phyloP scores from a whole-genome alignment of 805 yeast genomes.

The Wickerhamiella parazyma region DNA sequence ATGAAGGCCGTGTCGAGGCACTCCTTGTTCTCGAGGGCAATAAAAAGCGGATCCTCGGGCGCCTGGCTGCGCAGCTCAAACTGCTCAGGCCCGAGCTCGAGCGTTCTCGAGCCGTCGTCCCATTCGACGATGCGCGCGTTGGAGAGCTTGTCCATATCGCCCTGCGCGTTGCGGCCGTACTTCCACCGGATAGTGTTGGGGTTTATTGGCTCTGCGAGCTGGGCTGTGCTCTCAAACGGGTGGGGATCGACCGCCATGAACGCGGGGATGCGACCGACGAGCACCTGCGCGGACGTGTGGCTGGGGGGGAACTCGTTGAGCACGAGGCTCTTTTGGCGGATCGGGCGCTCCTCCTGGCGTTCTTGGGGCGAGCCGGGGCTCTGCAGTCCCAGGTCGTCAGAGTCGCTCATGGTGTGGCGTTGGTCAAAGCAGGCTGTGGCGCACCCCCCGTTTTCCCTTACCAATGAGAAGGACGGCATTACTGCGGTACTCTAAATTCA shows the following conservation, averaged over 20 bases:
- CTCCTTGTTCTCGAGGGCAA: constrained; percentile 56
- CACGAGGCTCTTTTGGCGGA: neutral
- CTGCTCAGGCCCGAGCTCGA: constrained; percentile 75
- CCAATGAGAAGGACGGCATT: constrained; percentile 19
- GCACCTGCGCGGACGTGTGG: constrained; percentile 13
- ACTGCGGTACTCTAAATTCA: constrained; percentile 13
- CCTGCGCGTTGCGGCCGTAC: constrained; percentile 54
- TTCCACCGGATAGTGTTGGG: constrained; percentile 84
- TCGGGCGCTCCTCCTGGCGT: constrained; percentile 3
- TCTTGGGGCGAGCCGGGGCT: constrained; percentile 7
- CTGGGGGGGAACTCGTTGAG: constrained; percentile 17
- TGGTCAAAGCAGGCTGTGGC: neutral
- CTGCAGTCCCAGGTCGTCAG: constrained; percentile 3
- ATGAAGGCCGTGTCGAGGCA: constrained; percentile 56
- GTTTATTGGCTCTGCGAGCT: constrained; percentile 34
- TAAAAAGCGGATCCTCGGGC: constrained; percentile 53
- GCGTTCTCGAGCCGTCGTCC: constrained; percentile 82
- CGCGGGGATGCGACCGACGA: constrained; percentile 50
- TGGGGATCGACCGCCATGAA: constrained; percentile 70
- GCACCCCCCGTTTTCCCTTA: neutral
- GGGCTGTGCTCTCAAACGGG: constrained; percentile 48
- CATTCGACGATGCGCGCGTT: constrained; percentile 84
- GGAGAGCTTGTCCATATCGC: constrained; percentile 59
- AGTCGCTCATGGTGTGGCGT: constrained; percentile 2
- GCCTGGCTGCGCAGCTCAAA: constrained; percentile 57